Base-by-base conservation (phyloP, 1,284 basidiomycete species). In the Trichosporon sp. region DNA sequence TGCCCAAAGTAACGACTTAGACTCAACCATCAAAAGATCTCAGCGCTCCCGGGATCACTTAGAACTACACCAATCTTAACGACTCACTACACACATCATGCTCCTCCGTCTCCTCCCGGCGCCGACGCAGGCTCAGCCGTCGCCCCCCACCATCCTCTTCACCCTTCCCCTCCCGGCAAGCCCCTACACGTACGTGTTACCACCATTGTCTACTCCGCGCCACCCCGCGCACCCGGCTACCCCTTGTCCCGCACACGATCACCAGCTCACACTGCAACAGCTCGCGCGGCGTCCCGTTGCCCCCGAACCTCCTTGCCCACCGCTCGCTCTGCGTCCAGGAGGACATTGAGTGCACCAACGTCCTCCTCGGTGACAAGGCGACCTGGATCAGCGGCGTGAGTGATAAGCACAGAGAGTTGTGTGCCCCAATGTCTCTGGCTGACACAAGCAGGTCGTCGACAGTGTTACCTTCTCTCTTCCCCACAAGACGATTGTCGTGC, bases 121-220 rank as follows among this genome's bases (percentile, higher is more conserved):
- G 19, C 85, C 88, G 8, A 84, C 86, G 0, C 78, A 85, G 1
- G 84, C 87, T 1, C 85, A 88, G 59, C 80, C 86, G 1, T 85
- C 88, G 3, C 86, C 89, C 37, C 88, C 90, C 16, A 88, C 89
- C 61, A 89, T 94, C 77, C 88, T 91, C 79, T 92, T 92, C 84
- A 88, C 87, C 37, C 83, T 93, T 67, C 81, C 88, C 38, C 89
- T 91, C 73, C 85, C 87, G 6, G 82, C 83, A 19, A 86, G 90
- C 21, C 87, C 89, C 6, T 84, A 84, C 77, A 83, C 81, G 78
- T 81, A 71, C 74, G 80, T 26, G 26, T 80, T 4, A 2, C 19
- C 51, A 2, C 69, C 71, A 46, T 16, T 46, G 43, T 3, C 43
- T 16, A n/a, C 16, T 12, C 38, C 10, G 10, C 38, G 38, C 38